Evolutionary conservation across 306 rosid species (phyloP).

Genomic region (Dalbergia cochinchinensis): DNA sequence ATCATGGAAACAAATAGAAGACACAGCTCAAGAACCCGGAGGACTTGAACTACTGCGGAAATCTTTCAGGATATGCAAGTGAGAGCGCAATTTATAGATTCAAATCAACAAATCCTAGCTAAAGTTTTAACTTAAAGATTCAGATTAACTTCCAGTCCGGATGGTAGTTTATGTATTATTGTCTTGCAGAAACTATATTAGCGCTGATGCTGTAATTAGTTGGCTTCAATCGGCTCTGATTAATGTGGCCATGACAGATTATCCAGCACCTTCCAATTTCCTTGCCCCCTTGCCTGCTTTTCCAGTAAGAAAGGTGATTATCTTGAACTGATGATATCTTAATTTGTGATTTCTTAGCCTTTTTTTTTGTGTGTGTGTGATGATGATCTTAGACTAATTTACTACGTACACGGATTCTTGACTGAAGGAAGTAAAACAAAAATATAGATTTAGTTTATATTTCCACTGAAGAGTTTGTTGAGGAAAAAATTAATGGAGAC

Average conservation of each 20-base stretch:
- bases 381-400: too few species aligned
- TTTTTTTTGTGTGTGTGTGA: too few species aligned
- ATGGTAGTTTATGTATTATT: too few species aligned
- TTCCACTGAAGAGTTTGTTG: too few species aligned
- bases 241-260: conserved; percentile 84
- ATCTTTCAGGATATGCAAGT: conserved; percentile 81
- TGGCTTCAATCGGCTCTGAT: conserved; percentile 64
- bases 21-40: conserved; percentile 34
- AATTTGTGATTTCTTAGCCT: too few species aligned
- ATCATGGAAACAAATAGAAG: conserved; percentile 64
- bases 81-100: neutral
- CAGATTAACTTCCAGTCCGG: too few species aligned
- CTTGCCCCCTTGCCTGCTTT: conserved; percentile 76
- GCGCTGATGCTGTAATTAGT: conserved; percentile 21
- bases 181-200: conserved; percentile 40
- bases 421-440: too few species aligned
- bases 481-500: too few species aligned
- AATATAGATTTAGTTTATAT: too few species aligned
- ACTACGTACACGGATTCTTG: too few species aligned
- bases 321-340: too few species aligned
- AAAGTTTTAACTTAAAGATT: neutral
- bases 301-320: conserved; percentile 77
- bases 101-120: too few species aligned
- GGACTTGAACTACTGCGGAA: conserved; percentile 61
- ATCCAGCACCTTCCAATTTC: conserved; percentile 86